A percentile compares a stretch with the other conserved stretches of the same genome.
These are phyloP conservation scores for Quercus cerris DNA, from an alignment of 306 rosid species.

Conservation along the genomic window DNA sequence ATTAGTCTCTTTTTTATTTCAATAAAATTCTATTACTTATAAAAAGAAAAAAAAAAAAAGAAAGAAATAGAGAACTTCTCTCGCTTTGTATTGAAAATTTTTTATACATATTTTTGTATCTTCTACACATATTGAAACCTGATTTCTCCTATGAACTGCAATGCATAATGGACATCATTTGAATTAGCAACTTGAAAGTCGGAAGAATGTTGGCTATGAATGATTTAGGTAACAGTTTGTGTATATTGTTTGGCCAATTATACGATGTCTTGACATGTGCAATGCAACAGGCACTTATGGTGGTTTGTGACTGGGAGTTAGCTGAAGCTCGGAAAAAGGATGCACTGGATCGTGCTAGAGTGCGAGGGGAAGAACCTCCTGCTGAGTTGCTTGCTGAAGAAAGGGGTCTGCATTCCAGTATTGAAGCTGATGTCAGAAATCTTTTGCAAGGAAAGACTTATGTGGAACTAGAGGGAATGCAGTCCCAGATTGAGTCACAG, in stretches of 20 bases:
- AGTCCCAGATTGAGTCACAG: conserved; percentile 73
- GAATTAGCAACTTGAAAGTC: not conserved
- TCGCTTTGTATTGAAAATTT: not conserved
- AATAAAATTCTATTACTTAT: too few species aligned
- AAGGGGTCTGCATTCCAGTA: conserved; percentile 90
- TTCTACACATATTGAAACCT: not conserved
- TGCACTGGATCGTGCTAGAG: conserved; percentile 93
- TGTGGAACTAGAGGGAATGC: conserved; percentile 71
- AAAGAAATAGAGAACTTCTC: not conserved
- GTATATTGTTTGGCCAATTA: conserved; percentile 14
- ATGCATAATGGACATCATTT: not conserved
- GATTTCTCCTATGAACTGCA: not conserved
- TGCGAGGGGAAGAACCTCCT: conserved; percentile 96
- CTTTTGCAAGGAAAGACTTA: conserved; percentile 75
- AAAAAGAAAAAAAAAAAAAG: too few species aligned
- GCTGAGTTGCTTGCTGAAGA: conserved; percentile 96
- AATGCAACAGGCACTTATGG: conserved; percentile 70
- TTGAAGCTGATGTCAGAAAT: conserved; percentile 73
- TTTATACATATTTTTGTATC: not conserved
- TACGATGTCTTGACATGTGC: conserved; percentile 19
- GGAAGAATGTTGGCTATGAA: not conserved
- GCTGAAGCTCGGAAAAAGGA: conserved; percentile 92
- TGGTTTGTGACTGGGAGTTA: conserved; percentile 94
- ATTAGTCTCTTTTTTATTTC: too few species aligned
- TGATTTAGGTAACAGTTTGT: conserved; percentile 7